These are phyloP conservation scores for Chrysanthemum makinoi DNA, from an alignment of 129 eudicot genomes.

Conservation along the genomic window DNA sequence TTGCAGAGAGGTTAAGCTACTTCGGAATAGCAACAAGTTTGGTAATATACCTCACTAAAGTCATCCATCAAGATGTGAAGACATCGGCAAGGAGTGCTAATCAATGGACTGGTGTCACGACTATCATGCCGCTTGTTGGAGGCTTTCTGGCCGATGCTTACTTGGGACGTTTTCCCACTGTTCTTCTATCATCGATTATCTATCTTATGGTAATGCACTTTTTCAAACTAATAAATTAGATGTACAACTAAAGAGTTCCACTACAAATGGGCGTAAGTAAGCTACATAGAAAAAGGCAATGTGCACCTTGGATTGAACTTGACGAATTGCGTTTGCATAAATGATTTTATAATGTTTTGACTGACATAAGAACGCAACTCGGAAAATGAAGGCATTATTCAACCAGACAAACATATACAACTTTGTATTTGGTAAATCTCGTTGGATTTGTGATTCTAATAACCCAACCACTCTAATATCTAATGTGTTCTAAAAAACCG, in stretches of 20 bases:
- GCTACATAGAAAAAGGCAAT: too few relatives aligned
- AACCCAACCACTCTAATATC: too few relatives aligned
- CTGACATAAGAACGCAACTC: too few relatives aligned
- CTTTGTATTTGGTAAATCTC: too few relatives aligned
- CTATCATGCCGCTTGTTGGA: conserved; percentile 76
- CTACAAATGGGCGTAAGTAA: background rate
- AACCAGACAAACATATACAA: too few relatives aligned
- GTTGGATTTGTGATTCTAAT: too few relatives aligned
- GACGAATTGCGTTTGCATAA: too few relatives aligned
- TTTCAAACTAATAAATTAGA: background rate
- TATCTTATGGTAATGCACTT: conserved; percentile 54
- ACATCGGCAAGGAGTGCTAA: conserved; percentile 74
- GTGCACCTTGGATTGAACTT: too few relatives aligned
- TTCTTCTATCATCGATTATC: conserved; percentile 53
- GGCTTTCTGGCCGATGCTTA: conserved; percentile 85
- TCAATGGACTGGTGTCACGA: conserved; percentile 74
- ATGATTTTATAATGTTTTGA: too few relatives aligned
- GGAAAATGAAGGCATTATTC: too few relatives aligned
- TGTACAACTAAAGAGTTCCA: background rate
- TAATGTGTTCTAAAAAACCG: too few relatives aligned
- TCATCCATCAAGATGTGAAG: conserved; percentile 70
- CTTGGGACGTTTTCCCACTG: conserved; percentile 69
- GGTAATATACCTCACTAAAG: conserved; percentile 68
- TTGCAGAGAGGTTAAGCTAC: conserved; percentile 83
- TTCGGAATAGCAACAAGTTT: conserved; percentile 79